These are phyloP conservation scores for Colletotrichum musae DNA, from an alignment of 2,329 filamentous ascomycete species.

Conservation along the genomic window DNA sequence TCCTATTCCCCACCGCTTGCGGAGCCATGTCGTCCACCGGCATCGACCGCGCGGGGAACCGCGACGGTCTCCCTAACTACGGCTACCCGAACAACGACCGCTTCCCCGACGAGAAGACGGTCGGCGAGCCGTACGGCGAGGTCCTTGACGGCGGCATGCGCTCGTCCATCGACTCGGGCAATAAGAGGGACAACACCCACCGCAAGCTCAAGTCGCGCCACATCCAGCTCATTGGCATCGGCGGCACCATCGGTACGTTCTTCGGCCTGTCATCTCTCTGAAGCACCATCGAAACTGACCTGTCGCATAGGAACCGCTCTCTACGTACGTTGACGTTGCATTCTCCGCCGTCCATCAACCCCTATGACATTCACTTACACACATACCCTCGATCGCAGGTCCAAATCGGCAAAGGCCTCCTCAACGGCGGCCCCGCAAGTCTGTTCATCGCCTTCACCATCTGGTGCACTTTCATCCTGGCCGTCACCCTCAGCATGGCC, in stretches of 20 bases:
- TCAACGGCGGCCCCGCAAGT: slow-evolving; percentile 72
- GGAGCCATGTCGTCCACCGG: slow-evolving; percentile 44
- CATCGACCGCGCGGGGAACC: slow-evolving; percentile 41
- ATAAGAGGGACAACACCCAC: slow-evolving; percentile 60
- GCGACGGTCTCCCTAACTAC: slow-evolving; percentile 26
- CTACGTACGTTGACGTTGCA: slow-evolving; percentile 27
- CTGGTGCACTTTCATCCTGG: slow-evolving; percentile 74
- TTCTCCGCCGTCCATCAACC: background rate
- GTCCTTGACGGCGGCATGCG: slow-evolving; percentile 28
- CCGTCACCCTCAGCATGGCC: slow-evolving; percentile 73
- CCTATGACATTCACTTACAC: slow-evolving; percentile 30
- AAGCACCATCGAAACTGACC: slow-evolving; percentile 39
- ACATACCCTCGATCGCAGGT: slow-evolving; percentile 51
- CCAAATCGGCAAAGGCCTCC: slow-evolving; percentile 70
- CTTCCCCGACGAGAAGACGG: slow-evolving; percentile 29
- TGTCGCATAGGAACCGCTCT: slow-evolving; percentile 31
- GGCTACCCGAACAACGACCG: slow-evolving; percentile 17
- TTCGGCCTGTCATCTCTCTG: slow-evolving; percentile 64
- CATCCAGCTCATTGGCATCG: slow-evolving; percentile 74
- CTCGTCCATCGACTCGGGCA: slow-evolving; percentile 30
- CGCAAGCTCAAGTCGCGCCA: slow-evolving; percentile 69
- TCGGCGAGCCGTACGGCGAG: slow-evolving; percentile 31
- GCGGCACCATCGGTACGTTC: slow-evolving; percentile 75
- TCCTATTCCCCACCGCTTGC: slow-evolving; percentile 4
- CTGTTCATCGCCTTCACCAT: slow-evolving; percentile 72